Percentiles rank a stretch among this genome's conserved stretches.
These are phyloP conservation scores for Hebeloma cylindrosporum DNA, from an alignment of 768 basidiomycete species.

Conservation along the genomic window DNA sequence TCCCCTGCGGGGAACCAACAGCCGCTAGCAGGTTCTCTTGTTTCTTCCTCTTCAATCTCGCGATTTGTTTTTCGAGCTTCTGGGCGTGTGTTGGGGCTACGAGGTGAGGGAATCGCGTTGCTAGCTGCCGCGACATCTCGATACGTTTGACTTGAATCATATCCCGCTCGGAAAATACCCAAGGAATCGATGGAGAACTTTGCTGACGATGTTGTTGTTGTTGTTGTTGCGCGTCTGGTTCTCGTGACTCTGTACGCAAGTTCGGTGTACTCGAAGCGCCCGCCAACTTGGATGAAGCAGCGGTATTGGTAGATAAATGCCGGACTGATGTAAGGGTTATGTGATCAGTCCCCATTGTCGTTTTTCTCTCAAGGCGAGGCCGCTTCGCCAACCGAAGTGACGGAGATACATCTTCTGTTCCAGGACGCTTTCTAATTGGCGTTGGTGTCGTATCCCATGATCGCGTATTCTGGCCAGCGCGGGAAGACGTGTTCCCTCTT, in stretches of 20 bases:
- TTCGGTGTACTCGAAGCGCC: too few relatives aligned
- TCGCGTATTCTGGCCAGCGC: background rate
- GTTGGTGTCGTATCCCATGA: background rate
- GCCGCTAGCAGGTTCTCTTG: conserved; percentile 1
- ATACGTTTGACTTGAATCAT: conserved; percentile 23
- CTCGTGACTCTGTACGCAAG: too few relatives aligned
- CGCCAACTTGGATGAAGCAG: background rate
- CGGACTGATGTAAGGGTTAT: too few relatives aligned
- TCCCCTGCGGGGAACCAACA: too few relatives aligned
- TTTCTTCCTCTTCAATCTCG: conserved; percentile 15
- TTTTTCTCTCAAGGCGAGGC: background rate
- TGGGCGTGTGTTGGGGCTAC: conserved; percentile 31
- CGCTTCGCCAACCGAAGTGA: background rate
- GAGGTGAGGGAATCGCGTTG: conserved; percentile 44
- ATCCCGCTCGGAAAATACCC: conserved; percentile 12
- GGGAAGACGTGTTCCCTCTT: background rate
- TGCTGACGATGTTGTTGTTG: background rate
- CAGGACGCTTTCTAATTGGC: background rate
- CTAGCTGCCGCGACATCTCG: conserved; percentile 40
- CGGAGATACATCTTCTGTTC: background rate
- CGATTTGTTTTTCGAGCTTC: conserved; percentile 26
- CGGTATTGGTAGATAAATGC: too few relatives aligned
- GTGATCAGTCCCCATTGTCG: too few relatives aligned
- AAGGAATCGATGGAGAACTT: background rate
- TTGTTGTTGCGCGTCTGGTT: background rate